phyloP scores from a whole-genome alignment of 78 protist species.

The Dictyostelium firmibasis region DNA sequence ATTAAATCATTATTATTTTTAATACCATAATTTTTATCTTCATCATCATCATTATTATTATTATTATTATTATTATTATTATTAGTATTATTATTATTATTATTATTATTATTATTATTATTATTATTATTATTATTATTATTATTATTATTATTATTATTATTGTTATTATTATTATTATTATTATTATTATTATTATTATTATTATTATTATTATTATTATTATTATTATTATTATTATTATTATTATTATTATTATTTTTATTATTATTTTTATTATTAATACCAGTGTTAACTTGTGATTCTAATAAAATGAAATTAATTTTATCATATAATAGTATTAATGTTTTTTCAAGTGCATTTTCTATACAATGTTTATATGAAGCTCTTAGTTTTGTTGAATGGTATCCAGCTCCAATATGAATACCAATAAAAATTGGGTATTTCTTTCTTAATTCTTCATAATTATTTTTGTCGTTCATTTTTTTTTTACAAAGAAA shows the following conservation, averaged over 20 bases:
- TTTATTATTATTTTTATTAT: neutral
- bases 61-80: neutral
- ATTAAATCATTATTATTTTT: too few relatives aligned
- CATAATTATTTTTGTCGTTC: neutral
- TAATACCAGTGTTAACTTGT: neutral
- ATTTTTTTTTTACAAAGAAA: neutral
- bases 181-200: neutral
- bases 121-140: neutral
- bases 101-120: neutral
- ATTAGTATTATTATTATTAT: neutral
- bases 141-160: neutral
- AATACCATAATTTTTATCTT: neutral
- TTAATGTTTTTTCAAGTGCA: slow-evolving; percentile 1
- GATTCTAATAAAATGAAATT: neutral
- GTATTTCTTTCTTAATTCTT: slow-evolving; percentile 7
- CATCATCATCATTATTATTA: neutral
- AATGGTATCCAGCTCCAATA: slow-evolving; percentile 78
- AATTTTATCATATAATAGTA: neutral
- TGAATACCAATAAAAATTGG: slow-evolving; percentile 67
- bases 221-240: neutral
- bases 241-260: neutral
- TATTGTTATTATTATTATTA: neutral
- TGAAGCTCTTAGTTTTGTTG: slow-evolving; percentile 7
- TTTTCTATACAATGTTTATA: slow-evolving; percentile 17
- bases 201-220: neutral